A percentile compares a stretch with the other conserved stretches of the same genome.
Evolutionary conservation across 352 stramenopile species (phyloP).

Genomic region (Globisporangium sylvaticum): DNA sequence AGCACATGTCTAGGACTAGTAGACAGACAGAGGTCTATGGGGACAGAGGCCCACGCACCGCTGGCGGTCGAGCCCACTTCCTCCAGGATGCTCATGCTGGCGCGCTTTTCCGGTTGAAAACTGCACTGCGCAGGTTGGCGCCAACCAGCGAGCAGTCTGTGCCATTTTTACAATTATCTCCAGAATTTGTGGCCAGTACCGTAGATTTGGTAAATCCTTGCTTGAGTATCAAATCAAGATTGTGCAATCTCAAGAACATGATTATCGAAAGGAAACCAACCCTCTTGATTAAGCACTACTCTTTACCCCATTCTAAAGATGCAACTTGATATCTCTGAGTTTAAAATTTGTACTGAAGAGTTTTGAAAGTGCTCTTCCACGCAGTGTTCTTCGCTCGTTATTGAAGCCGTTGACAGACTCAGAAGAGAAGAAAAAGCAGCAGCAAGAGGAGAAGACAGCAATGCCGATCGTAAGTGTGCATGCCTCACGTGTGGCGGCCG

Average conservation of each 20-base stretch:
- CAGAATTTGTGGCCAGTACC: not conserved
- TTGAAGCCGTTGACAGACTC: conserved; percentile 7
- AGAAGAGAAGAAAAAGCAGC: not conserved
- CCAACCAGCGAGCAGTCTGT: conserved; percentile 5
- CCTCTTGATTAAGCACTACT: not conserved
- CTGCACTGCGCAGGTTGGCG: conserved; percentile 1
- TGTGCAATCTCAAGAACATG: not conserved
- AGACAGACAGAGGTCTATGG: not conserved
- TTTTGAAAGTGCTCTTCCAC: not conserved
- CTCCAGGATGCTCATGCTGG: conserved; percentile 29
- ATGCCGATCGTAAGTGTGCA: conserved; percentile 18
- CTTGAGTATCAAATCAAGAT: not conserved
- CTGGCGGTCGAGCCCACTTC: conserved; percentile 25
- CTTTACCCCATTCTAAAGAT: not conserved
- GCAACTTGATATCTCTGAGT: not conserved
- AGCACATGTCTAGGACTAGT: not conserved
- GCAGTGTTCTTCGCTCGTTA: not conserved
- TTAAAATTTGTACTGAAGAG: not conserved
- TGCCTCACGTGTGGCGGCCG: too few relatives aligned
- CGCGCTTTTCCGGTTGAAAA: not conserved
- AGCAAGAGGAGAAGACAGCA: not conserved
- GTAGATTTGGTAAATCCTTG: not conserved
- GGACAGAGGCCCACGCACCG: conserved; percentile 10
- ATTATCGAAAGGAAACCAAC: not conserved
- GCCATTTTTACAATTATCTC: not conserved